Evolutionary conservation across 805 yeast species (phyloP).

Genomic region (Sungouiella blattae): DNA sequence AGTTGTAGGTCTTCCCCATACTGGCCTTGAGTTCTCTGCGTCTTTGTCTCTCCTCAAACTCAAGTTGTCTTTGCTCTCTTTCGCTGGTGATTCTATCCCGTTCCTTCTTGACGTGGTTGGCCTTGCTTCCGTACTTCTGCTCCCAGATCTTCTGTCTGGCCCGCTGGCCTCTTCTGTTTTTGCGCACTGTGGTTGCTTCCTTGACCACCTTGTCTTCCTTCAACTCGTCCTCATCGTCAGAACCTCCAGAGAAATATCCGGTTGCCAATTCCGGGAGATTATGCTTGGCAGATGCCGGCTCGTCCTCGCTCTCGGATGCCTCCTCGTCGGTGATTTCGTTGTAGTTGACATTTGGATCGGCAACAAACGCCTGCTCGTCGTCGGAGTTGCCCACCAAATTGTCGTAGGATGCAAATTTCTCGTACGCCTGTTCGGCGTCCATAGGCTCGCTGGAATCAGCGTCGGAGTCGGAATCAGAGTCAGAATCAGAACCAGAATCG

Average conservation of each 20-base stretch:
- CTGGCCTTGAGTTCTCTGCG: slow-evolving; percentile 58
- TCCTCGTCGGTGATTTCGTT: slow-evolving; percentile 68
- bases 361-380: slow-evolving; percentile 30
- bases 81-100: slow-evolving; percentile 51
- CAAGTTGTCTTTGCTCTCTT: slow-evolving; percentile 56
- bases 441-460: slow-evolving; percentile 19
- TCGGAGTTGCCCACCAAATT: slow-evolving; percentile 42
- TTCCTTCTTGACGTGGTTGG: slow-evolving; percentile 78
- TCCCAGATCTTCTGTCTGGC: slow-evolving; percentile 98
- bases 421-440: slow-evolving; percentile 21
- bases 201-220: slow-evolving; percentile 49
- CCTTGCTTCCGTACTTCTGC: slow-evolving; percentile 74
- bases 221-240: slow-evolving; percentile 54
- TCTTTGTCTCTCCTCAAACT: slow-evolving; percentile 68
- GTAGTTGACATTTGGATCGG: slow-evolving; percentile 42
- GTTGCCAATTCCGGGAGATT: slow-evolving; percentile 65
- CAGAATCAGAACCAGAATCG: slow-evolving; percentile 10
- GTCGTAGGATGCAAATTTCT: slow-evolving; percentile 35
- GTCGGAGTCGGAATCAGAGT: slow-evolving; percentile 13
- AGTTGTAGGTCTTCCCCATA: slow-evolving; percentile 13
- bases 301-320: slow-evolving; percentile 31
- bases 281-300: slow-evolving; percentile 36
- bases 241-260: slow-evolving; percentile 85
- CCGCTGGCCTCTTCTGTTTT: slow-evolving; percentile 94
- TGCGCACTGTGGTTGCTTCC: slow-evolving; percentile 54